Conservation (phyloP, 305 asterid genomes). For the Fraxinus latifolia region DNA sequence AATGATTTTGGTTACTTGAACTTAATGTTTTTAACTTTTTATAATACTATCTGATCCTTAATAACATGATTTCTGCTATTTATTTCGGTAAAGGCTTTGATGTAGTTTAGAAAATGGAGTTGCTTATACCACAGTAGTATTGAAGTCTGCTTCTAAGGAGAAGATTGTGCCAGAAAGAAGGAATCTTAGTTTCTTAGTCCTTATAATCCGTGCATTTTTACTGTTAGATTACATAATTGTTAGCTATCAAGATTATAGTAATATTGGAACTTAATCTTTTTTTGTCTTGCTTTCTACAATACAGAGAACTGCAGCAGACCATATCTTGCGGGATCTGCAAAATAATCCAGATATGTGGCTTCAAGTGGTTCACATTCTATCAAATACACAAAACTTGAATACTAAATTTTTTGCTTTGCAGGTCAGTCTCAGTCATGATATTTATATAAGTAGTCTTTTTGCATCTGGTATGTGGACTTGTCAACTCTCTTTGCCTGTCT, state of each 20-base stretch:
- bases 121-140: neutral
- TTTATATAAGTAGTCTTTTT: neutral
- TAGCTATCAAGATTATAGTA: neutral
- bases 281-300: constrained; percentile 21
- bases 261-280: neutral
- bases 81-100: neutral
- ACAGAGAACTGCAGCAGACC: constrained; percentile 95
- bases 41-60: neutral
- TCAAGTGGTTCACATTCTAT: constrained; percentile 96
- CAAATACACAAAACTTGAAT: constrained; percentile 71
- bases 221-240: neutral
- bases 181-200: neutral
- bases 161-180: neutral
- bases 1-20: neutral
- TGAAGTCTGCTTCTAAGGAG: constrained; percentile 6
- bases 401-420: constrained; percentile 91
- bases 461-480: neutral
- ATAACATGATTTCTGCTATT: neutral
- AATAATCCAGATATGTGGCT: constrained; percentile 97
- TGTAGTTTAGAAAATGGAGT: neutral
- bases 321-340: constrained; percentile 88
- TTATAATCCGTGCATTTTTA: neutral
- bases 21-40: neutral
- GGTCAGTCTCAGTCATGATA: constrained; percentile 41
- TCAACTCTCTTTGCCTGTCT: neutral